phyloP scores from a whole-genome alignment of 177 flowering plant genomes.

The Vitis hybrid region DNA sequence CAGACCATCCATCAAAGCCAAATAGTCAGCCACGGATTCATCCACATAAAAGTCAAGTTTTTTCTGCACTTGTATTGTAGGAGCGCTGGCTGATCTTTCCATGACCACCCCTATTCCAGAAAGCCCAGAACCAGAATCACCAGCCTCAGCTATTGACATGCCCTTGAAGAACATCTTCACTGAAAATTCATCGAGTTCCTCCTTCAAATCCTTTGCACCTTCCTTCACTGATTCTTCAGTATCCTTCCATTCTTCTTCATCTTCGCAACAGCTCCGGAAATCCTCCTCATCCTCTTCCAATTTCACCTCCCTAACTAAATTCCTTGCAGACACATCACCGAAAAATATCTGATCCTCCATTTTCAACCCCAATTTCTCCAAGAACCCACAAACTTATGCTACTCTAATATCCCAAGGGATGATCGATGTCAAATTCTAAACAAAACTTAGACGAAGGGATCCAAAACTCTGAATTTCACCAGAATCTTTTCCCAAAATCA shows the following conservation, averaged over 20 bases:
- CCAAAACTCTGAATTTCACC: not conserved
- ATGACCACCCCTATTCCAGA: conserved; percentile 87
- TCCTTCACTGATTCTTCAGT: conserved; percentile 39
- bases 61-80: conserved; percentile 66
- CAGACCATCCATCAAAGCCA: conserved; percentile 86
- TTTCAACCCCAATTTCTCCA: conserved; percentile 6
- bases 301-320: conserved; percentile 23
- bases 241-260: conserved; percentile 72
- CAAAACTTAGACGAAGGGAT: not conserved
- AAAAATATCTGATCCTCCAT: conserved; percentile 36
- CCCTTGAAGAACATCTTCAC: conserved; percentile 83
- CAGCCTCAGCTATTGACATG: conserved; percentile 43
- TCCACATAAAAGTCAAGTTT: conserved; percentile 81
- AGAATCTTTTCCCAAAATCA: not conserved
- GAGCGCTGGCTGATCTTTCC: conserved; percentile 39
- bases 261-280: conserved; percentile 79
- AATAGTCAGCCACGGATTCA: conserved; percentile 69
- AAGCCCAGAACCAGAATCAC: conserved; percentile 48
- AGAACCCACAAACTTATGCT: not conserved
- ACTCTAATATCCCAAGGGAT: not conserved
- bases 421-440: not conserved
- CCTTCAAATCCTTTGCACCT: conserved; percentile 24
- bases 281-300: conserved; percentile 82
- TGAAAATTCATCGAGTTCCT: conserved; percentile 43
- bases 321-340: conserved; percentile 13